phyloP scores from a whole-genome alignment of 2,329 filamentous ascomycete genomes.

The Ophiostoma angusticollis region DNA sequence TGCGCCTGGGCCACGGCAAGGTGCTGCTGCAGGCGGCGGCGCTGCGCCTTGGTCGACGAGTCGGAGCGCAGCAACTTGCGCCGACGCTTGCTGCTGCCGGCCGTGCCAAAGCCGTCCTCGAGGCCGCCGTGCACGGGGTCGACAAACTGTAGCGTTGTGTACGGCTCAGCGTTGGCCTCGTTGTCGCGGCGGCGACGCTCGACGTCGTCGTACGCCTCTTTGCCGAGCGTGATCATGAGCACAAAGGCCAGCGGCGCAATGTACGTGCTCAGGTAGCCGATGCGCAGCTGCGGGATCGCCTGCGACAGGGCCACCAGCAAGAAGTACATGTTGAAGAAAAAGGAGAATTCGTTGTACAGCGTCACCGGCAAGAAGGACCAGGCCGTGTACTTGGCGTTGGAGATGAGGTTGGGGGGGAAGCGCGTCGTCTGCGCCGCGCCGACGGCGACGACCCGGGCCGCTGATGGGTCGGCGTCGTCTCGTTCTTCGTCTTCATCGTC shows the following conservation, averaged over 20 bases:
- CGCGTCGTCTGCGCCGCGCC: constrained; percentile 59
- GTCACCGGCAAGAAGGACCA: constrained; percentile 90
- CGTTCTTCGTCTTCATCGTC: constrained; percentile 27
- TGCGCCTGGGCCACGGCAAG: constrained; percentile 7
- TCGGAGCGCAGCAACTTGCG: constrained; percentile 36
- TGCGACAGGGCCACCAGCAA: constrained; percentile 89
- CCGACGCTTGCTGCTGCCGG: constrained; percentile 15
- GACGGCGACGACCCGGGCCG: constrained; percentile 63
- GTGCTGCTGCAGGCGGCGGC: constrained; percentile 22
- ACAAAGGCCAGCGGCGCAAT: constrained; percentile 88
- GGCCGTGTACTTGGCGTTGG: constrained; percentile 94
- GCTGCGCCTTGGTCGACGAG: constrained; percentile 25
- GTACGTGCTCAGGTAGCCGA: constrained; percentile 91
- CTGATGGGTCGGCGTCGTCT: constrained; percentile 48
- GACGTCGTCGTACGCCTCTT: constrained; percentile 92
- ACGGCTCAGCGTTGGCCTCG: constrained; percentile 88
- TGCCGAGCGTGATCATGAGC: constrained; percentile 79
- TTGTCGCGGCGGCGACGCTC: constrained; percentile 72
- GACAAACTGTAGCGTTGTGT: constrained; percentile 62
- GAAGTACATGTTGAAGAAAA: constrained; percentile 99
- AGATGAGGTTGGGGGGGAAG: constrained; percentile 83
- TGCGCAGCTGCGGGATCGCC: constrained; percentile 74
- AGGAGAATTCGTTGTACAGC: constrained; percentile 96
- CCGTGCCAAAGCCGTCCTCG: not conserved
- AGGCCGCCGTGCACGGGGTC: constrained; percentile 29